A percentile compares a stretch with the other conserved stretches of the same genome.
These are phyloP conservation scores for Ceratobasidium sp. DNA, from an alignment of 1,284 basidiomycete genomes.

Conservation along the genomic window DNA sequence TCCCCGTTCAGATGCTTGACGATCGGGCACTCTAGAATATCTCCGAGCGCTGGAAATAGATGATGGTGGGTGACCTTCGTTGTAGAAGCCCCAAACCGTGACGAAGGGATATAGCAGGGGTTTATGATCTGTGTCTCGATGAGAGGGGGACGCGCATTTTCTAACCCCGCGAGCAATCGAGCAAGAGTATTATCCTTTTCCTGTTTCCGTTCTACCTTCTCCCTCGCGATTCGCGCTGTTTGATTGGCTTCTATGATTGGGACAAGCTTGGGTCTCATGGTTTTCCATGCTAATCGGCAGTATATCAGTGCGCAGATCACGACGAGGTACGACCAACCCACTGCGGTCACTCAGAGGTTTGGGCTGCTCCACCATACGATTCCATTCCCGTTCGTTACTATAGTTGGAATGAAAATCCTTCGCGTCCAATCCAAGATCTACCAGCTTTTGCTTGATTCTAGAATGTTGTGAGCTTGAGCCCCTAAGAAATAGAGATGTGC, in stretches of 20 bases:
- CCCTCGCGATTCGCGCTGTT: background rate
- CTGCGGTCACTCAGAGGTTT: constrained; percentile 34
- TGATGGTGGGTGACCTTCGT: background rate
- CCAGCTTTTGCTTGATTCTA: too few species aligned
- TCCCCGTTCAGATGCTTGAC: constrained; percentile 1
- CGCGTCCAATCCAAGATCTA: too few species aligned
- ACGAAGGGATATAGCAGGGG: background rate
- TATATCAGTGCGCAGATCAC: background rate
- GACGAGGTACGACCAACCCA: background rate
- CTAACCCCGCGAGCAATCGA: background rate
- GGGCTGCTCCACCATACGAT: background rate
- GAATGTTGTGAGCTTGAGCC: too few species aligned
- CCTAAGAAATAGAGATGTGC: too few species aligned
- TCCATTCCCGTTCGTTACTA: too few species aligned
- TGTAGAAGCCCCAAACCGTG: background rate
- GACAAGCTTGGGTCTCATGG: constrained; percentile 19
- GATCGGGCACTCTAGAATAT: background rate
- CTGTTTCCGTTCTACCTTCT: background rate
- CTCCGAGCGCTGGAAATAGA: constrained; percentile 1
- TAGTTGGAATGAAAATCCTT: too few species aligned
- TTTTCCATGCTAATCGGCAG: constrained; percentile 6
- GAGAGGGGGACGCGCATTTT: background rate
- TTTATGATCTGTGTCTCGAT: background rate
- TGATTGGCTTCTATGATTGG: constrained; percentile 13
- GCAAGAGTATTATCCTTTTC: background rate